A percentile compares a stretch with the other conserved stretches of the same genome.
Conservation (phyloP, 257 asterid species). For the Solanum rostratum region DNA sequence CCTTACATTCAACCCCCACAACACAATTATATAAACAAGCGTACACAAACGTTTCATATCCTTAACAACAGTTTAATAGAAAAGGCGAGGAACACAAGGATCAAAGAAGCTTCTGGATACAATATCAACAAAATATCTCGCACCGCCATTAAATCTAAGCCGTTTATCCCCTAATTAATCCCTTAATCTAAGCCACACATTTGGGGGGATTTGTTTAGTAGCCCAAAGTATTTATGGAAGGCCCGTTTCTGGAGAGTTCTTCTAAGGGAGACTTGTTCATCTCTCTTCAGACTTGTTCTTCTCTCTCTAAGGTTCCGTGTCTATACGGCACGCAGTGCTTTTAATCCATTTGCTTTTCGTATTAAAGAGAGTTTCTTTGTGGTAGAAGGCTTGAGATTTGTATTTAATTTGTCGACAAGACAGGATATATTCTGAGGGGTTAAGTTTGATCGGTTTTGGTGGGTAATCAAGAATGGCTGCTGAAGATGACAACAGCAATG, state of each 20-base stretch:
- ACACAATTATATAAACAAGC: neutral
- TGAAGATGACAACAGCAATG: conserved; percentile 28
- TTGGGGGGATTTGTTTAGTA: neutral
- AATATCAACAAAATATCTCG: conserved; percentile 16
- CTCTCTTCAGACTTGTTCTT: neutral
- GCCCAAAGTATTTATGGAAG: conserved; percentile 4
- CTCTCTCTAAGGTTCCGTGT: conserved; percentile 12
- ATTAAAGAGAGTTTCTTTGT: neutral
- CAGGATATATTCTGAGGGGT: neutral
- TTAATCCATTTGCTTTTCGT: neutral
- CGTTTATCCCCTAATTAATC: conserved; percentile 6
- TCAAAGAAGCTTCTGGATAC: conserved; percentile 38
- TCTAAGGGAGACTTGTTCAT: conserved; percentile 3
- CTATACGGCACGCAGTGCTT: neutral
- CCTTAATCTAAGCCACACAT: neutral
- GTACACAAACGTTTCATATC: neutral
- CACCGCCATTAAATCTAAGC: conserved; percentile 17
- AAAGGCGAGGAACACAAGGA: neutral
- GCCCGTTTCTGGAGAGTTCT: conserved; percentile 48
- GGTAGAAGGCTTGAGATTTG: neutral
- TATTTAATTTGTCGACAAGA: conserved; percentile 42
- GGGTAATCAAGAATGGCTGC: conserved; percentile 32
- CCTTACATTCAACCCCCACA: neutral
- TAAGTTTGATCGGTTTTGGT: neutral
- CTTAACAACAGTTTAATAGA: neutral